A percentile compares a stretch with the other conserved stretches of the same genome.
Conservation (phyloP, 768 basidiomycete species). For the Suillus luteus region DNA sequence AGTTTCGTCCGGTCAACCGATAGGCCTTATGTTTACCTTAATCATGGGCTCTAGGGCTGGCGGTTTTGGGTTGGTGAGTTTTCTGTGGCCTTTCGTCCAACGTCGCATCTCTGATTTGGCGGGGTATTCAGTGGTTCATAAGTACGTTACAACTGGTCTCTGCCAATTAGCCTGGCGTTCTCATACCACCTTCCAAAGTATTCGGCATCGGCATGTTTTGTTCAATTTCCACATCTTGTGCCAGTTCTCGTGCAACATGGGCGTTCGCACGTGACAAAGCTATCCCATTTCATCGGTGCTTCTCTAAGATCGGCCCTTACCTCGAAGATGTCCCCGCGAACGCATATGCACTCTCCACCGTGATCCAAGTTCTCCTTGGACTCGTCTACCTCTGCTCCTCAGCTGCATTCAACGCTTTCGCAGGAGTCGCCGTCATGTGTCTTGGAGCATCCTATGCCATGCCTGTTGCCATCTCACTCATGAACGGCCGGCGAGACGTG, state of each 20-base stretch:
- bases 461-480: constrained; percentile 57
- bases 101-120: constrained; percentile 4
- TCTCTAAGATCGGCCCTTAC: constrained; percentile 46
- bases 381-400: constrained; percentile 63
- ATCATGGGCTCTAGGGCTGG: constrained; percentile 63
- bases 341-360: constrained; percentile 59
- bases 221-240: constrained; percentile 64
- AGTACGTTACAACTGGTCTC: constrained; percentile 28
- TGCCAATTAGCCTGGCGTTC: neutral
- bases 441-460: constrained; percentile 65
- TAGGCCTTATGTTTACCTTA: constrained; percentile 61
- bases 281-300: constrained; percentile 53
- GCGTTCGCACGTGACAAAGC: constrained; percentile 70
- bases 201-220: constrained; percentile 62
- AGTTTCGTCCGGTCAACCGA: constrained; percentile 65
- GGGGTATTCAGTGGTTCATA: constrained; percentile 41
- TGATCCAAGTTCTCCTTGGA: constrained; percentile 59
- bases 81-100: constrained; percentile 5
- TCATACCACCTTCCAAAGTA: constrained; percentile 35
- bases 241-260: constrained; percentile 71
- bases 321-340: constrained; percentile 56
- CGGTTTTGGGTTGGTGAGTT: constrained; percentile 59
- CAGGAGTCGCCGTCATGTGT: constrained; percentile 67
- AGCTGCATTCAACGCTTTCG: constrained; percentile 69
- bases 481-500: constrained; percentile 45